phyloP scores from a whole-genome alignment of 805 yeast genomes.

The Candida methanosorbosa region DNA sequence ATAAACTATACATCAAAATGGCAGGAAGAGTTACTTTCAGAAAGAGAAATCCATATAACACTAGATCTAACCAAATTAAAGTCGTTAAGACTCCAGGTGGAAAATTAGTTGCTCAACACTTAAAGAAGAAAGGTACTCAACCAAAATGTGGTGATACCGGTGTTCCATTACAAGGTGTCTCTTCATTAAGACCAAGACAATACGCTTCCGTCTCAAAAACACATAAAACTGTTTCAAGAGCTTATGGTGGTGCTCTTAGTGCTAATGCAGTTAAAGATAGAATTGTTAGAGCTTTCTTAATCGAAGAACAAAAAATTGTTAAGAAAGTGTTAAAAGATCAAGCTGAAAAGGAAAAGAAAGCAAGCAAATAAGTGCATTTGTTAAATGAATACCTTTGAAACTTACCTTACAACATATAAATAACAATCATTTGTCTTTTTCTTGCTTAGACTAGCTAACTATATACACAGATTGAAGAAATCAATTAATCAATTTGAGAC shows the following conservation, averaged over 20 bases:
- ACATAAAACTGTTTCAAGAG: conserved; percentile 97
- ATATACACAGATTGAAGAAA: no score
- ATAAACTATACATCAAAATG: conserved; percentile 42
- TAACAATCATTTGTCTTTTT: no score
- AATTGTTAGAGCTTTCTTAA: conserved; percentile 98
- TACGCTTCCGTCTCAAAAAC: conserved; percentile 93
- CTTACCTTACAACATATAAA: background rate
- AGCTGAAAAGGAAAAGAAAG: conserved; percentile 67
- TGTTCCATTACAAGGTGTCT: conserved; percentile 55
- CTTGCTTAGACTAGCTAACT: no score
- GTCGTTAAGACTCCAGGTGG: conserved; percentile 99
- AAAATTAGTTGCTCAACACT: conserved; percentile 94
- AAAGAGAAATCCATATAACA: conserved; percentile 99
- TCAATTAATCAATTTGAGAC: no score
- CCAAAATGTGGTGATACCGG: conserved; percentile 89
- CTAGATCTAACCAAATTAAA: conserved; percentile 99
- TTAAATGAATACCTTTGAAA: background rate
- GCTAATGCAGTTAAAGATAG: conserved; percentile 99
- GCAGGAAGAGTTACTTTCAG: conserved; percentile 99
- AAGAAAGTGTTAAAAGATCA: conserved; percentile 98
- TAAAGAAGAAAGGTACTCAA: conserved; percentile 84
- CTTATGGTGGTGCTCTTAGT: conserved; percentile 99
- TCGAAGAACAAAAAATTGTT: conserved; percentile 99
- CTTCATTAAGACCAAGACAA: conserved; percentile 97
- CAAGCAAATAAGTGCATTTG: background rate